Base-by-base conservation (phyloP, 1,139 yeast species). In the Debaryomycetaceae sp. region DNA sequence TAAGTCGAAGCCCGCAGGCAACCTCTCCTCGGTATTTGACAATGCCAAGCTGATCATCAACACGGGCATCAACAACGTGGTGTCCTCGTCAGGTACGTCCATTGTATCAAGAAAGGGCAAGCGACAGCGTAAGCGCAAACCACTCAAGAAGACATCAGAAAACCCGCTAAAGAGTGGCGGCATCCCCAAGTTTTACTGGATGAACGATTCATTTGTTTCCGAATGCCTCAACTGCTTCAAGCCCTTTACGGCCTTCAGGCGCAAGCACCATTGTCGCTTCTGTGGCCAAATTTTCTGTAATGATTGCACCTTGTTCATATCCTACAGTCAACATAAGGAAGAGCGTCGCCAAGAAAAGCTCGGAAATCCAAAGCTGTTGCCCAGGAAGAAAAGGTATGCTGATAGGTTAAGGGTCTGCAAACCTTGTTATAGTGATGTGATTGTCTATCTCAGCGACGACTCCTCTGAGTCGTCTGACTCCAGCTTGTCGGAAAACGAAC, bases 261-360 rank as follows among this genome's bases (percentile, higher is more conserved):
- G 98, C 43, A 84, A 85, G 43, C 98, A 91, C 52, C 98, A 91
- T 54, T 91, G 36, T 30, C 19, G 36, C 24, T 33, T 31, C 17
- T 91, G 98, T 57, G 97, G 97, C 2, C 96, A 89, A 53, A 91
- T 91, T 25, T 91, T 88, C 49, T 91, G 98, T 54, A 72, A 85
- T 19, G 71, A 73, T n/a, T 91, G 98, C 53, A 88, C 96, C 0
- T 60, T 75, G 3, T 71, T 86, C 42, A 77, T 88, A 9, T 72
- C 86, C 2, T 95, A 94, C 25, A 77, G 75, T 25, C 78, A 77
- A 46, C 85, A 86, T 39, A 65, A 62, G 37, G 69, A 62, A 31
- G 68, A 65, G 37, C 37, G 71, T 27, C 62, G 31, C 68, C 65
- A 38, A 37, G 70, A 26, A 46, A 38, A 25, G 24, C 18, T 7